phyloP scores from a whole-genome alignment of 176 grass and related monocot species.

The Phoenix dactylifera region DNA sequence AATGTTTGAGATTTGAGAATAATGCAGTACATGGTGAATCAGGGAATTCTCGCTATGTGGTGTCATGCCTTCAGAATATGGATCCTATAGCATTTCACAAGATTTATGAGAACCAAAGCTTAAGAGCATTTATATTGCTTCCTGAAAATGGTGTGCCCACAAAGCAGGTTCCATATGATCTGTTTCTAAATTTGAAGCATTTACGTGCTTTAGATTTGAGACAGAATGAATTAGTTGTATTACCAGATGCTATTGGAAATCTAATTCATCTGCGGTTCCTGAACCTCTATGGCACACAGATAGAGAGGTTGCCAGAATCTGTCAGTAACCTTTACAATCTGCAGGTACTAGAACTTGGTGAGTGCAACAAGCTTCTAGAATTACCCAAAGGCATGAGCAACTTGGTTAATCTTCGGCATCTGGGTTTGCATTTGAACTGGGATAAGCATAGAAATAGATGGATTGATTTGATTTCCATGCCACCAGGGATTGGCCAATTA shows the following conservation, averaged over 20 bases:
- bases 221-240: constrained; percentile 13
- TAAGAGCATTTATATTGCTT: constrained; percentile 38
- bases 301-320: constrained; percentile 30
- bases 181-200: constrained; percentile 26
- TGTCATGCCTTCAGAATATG: constrained; percentile 8
- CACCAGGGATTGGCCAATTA: constrained; percentile 22
- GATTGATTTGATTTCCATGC: constrained; percentile 22
- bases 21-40: neutral
- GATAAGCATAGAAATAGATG: constrained; percentile 7
- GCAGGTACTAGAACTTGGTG: constrained; percentile 31
- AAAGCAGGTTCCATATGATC: constrained; percentile 12
- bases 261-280: constrained; percentile 47
- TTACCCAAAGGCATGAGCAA: constrained; percentile 32
- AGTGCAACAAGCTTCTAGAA: constrained; percentile 26
- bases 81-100: constrained; percentile 23
- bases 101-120: constrained; percentile 17
- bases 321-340: constrained; percentile 38
- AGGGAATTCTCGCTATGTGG: constrained; percentile 20
- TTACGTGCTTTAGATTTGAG: constrained; percentile 37
- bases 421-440: constrained; percentile 48
- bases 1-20: constrained; percentile 13
- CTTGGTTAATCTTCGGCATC: constrained; percentile 44
- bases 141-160: constrained; percentile 15
- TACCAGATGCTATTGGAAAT: constrained; percentile 34
- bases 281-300: constrained; percentile 19